Evolutionary conservation across 176 grass and related monocot genomes (phyloP).

Genomic region (Oryza glumipatula): DNA sequence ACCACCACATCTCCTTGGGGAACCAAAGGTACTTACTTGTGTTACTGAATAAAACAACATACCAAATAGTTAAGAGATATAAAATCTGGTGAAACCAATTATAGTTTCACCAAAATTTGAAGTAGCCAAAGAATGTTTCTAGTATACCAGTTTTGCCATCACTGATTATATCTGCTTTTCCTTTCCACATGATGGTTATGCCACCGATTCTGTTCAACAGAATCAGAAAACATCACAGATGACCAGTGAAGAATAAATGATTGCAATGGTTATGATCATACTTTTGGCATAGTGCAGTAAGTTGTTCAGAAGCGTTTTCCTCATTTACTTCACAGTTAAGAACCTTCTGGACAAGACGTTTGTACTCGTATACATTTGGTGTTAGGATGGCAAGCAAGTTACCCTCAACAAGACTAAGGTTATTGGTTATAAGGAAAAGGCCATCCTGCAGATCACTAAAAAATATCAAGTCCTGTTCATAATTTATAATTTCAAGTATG

Average conservation of each 20-base stretch:
- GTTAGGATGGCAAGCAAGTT: constrained; percentile 78
- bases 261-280: constrained; percentile 38
- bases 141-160: constrained; percentile 89
- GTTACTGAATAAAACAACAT: constrained; percentile 55
- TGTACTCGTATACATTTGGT: constrained; percentile 94
- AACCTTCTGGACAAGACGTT: constrained; percentile 86
- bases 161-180: constrained; percentile 81
- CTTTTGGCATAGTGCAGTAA: constrained; percentile 65
- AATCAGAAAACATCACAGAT: constrained; percentile 3
- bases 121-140: background rate
- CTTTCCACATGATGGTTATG: constrained; percentile 88
- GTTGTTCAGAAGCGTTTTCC: constrained; percentile 62
- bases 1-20: constrained; percentile 92
- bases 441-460: constrained; percentile 74
- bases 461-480: background rate
- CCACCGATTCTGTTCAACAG: constrained; percentile 74
- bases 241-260: background rate
- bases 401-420: constrained; percentile 66
- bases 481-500: constrained; percentile 10
- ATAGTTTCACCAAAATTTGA: constrained; percentile 9
- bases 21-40: constrained; percentile 85
- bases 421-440: constrained; percentile 81
- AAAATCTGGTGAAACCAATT: background rate
- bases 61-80: constrained; percentile 21
- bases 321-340: constrained; percentile 73